Conservation (phyloP, 495 filamentous ascomycete species). For the Acidiella bohemica region DNA sequence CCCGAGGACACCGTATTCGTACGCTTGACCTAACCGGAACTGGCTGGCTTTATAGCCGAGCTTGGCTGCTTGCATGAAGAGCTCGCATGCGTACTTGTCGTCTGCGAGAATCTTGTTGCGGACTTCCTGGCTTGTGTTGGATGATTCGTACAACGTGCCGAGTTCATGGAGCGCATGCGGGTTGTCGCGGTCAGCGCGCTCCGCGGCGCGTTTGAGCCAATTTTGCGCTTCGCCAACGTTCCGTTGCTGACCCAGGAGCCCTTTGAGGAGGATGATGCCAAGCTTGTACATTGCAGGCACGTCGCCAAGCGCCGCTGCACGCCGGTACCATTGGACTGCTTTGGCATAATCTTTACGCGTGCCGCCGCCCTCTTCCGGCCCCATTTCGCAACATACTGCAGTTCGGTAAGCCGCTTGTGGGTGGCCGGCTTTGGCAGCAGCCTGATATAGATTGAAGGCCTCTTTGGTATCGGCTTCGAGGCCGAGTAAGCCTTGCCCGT, state of each 20-base stretch:
- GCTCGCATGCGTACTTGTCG: slow-evolving; percentile 57
- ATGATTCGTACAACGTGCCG: slow-evolving; percentile 66
- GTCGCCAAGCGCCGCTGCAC: slow-evolving; percentile 78
- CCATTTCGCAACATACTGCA: slow-evolving; percentile 94
- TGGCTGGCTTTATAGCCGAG: slow-evolving; percentile 92
- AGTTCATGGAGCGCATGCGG: slow-evolving; percentile 93
- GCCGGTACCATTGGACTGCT: slow-evolving; percentile 95
- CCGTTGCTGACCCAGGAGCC: slow-evolving; percentile 76
- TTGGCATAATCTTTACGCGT: slow-evolving; percentile 82
- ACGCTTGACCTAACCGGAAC: slow-evolving; percentile 73
- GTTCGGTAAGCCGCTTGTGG: slow-evolving; percentile 80
- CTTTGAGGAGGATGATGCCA: slow-evolving; percentile 88
- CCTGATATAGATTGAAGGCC: slow-evolving; percentile 85
- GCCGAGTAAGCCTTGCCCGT: slow-evolving; percentile 59
- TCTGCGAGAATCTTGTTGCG: slow-evolving; percentile 53
- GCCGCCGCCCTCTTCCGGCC: slow-evolving; percentile 84
- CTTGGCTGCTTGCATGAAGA: slow-evolving; percentile 80
- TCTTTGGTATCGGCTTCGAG: slow-evolving; percentile 71
- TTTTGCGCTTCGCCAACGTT: slow-evolving; percentile 73
- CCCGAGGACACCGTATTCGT: slow-evolving; percentile 79
- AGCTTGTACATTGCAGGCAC: slow-evolving; percentile 96
- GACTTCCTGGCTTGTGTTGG: slow-evolving; percentile 34
- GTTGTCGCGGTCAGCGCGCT: slow-evolving; percentile 76
- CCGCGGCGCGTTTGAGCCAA: slow-evolving; percentile 87
- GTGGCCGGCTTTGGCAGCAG: slow-evolving; percentile 80